Evolutionary conservation across 495 filamentous ascomycete genomes (phyloP).

Genomic region (Aspergillus funiculosus): DNA sequence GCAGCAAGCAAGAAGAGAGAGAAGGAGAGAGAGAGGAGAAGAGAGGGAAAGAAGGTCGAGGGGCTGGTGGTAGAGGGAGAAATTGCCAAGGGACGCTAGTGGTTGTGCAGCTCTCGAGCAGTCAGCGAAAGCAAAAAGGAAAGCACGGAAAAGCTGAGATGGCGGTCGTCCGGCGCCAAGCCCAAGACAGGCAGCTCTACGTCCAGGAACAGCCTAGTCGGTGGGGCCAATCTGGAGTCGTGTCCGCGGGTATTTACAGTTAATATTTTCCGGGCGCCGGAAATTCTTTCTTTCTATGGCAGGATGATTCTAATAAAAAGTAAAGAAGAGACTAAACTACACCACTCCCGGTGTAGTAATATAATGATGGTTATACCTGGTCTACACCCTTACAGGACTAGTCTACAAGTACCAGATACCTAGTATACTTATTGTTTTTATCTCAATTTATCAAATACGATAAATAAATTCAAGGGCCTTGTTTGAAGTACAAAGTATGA

Average conservation of each 20-base stretch:
- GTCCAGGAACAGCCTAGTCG: slow-evolving; percentile 35
- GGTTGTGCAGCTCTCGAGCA: slow-evolving; percentile 43
- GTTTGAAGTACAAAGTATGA: background rate
- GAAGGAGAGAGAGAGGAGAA: slow-evolving; percentile 15
- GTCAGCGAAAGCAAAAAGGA: slow-evolving; percentile 29
- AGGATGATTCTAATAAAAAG: background rate
- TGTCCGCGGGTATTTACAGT: slow-evolving; percentile 28
- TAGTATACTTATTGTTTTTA: no score
- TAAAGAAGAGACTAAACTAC: no score
- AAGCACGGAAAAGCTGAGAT: slow-evolving; percentile 30
- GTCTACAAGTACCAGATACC: no score
- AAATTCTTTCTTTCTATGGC: slow-evolving; percentile 12
- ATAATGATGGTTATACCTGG: no score
- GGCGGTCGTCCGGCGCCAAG: slow-evolving; percentile 24
- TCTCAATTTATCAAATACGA: no score
- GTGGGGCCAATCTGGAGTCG: slow-evolving; percentile 41
- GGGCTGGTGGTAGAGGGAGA: slow-evolving; percentile 45
- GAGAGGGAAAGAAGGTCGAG: slow-evolving; percentile 40
- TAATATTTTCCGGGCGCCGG: slow-evolving; percentile 25
- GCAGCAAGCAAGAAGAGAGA: slow-evolving; percentile 4
- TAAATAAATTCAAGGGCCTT: no score
- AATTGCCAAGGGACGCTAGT: slow-evolving; percentile 45
- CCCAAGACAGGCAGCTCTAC: slow-evolving; percentile 19
- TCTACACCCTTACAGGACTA: no score
- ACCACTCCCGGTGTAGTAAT: no score